Evolutionary conservation across 2,329 filamentous ascomycete species (phyloP), one percentile per base, ranked within the genome.

Genomic region (Epichloe glyceriae): DNA sequence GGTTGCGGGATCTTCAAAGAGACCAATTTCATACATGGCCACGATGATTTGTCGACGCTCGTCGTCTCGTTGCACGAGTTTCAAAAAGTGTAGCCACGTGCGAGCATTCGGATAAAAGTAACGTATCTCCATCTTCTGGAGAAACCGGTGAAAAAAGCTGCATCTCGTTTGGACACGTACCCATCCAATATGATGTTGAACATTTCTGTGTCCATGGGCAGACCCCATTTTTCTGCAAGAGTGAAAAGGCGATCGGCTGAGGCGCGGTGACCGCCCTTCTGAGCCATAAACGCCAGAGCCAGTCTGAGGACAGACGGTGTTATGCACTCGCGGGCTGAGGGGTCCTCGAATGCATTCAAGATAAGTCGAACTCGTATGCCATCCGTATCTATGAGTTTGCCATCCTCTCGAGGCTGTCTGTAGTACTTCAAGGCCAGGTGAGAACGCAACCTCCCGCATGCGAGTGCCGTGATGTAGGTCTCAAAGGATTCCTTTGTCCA

Each of bases 61-160:
- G n/a, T 78, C 73, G 59, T 83, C 80, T 11, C 75, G 75, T 61
- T 79, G 75, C 52, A 85, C 75, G 43, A 78, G 64, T n/a, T 65
- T 61, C 17, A 78, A 61, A 52, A 76, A 73, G 4, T 72, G 63
- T 3, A 71, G 55, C 75, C 75, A 78, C 0, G 75, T 76, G 15
- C 61, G 60, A 3, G 70, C 58, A 46, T 74, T 70, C 4, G 74
- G 72, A 30, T 56, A 53, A 43, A 68, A 64, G 46, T 65, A 68
- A 12, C 63, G 62, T 6, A 55, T 49, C 22, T 62, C 53, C 74
- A 78, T 76, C 52, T 65, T 61, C 15, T 60, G 55, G 15, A 76
- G 56, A 1, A 67, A 62, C 3, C 55, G 55, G 51, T 69, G 59
- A 57, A 77, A 78, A 67, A 69, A 26, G 53, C 60, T 34, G 60